phyloP scores from a whole-genome alignment of 768 basidiomycete genomes.

The Kwoniella newhampshirensis region DNA sequence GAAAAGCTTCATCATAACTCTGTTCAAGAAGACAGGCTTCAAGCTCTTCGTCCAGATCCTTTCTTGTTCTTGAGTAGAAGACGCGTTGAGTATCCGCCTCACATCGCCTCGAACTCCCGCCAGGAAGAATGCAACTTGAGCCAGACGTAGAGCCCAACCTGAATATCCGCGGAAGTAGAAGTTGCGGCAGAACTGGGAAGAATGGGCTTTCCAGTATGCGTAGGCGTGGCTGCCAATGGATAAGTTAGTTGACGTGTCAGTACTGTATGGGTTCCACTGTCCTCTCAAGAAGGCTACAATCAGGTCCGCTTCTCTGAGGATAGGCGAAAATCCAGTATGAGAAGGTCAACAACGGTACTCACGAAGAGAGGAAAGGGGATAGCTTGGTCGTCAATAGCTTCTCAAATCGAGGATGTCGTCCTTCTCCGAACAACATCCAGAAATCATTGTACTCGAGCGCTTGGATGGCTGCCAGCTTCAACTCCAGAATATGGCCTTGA shows the following conservation, averaged over 20 bases:
- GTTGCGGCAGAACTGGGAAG: conserved; percentile 56
- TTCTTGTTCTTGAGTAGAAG: conserved; percentile 63
- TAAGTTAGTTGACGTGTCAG: no score
- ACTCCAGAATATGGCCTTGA: conserved; percentile 74
- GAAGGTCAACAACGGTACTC: conserved; percentile 20
- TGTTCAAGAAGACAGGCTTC: conserved; percentile 64
- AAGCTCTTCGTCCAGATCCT: conserved; percentile 65
- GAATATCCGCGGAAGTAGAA: conserved; percentile 72
- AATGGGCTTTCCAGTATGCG: conserved; percentile 72
- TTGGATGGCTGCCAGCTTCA: conserved; percentile 70
- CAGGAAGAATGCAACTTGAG: conserved; percentile 62
- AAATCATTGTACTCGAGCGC: conserved; percentile 64
- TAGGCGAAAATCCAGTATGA: no score
- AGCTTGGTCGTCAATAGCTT: conserved; percentile 63
- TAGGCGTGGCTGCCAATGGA: conserved; percentile 60
- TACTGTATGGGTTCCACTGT: no score
- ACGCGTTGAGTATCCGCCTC: conserved; percentile 60
- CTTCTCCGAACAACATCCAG: conserved; percentile 67
- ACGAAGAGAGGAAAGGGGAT: conserved; percentile 67
- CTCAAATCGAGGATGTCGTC: conserved; percentile 64
- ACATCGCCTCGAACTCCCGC: conserved; percentile 64
- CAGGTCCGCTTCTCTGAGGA: conserved; percentile 44
- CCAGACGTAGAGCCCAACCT: conserved; percentile 64
- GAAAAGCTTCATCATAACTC: conserved; percentile 60
- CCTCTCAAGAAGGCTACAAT: no score